A percentile compares a stretch with the other conserved stretches of the same genome.
These are phyloP conservation scores for Amorphotheca resinae DNA, from an alignment of 495 filamentous ascomycete species.

Conservation along the genomic window DNA sequence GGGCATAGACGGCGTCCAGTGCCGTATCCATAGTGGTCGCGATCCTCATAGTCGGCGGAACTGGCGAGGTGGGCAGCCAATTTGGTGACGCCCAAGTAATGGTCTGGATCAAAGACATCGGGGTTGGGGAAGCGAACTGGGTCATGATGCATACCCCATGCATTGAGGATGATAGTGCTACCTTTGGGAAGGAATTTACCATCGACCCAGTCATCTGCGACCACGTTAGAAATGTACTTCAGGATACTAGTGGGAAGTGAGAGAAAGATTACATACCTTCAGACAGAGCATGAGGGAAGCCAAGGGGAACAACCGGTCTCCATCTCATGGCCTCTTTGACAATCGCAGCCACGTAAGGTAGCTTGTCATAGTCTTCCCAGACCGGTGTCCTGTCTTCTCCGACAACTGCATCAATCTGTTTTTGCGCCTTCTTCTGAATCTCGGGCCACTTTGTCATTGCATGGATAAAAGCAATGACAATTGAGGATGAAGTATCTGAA, in stretches of 20 bases:
- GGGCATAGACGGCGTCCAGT: conserved; percentile 44
- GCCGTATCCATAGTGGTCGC: conserved; percentile 34
- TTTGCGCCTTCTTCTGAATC: conserved; percentile 36
- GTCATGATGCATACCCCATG: conserved; percentile 24
- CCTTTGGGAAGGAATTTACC: conserved; percentile 32
- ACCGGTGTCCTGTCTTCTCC: conserved; percentile 32
- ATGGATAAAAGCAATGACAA: conserved; percentile 45
- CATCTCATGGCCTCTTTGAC: conserved; percentile 50
- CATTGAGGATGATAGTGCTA: conserved; percentile 31
- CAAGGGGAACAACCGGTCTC: conserved; percentile 40
- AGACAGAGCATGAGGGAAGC: neutral
- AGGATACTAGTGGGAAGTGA: neutral
- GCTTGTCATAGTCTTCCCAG: conserved; percentile 32
- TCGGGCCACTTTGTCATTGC: conserved; percentile 42
- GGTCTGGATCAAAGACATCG: conserved; percentile 28
- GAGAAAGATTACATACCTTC: conserved; percentile 4
- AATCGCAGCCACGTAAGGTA: conserved; percentile 38
- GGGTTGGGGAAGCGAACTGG: conserved; percentile 26
- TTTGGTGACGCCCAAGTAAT: conserved; percentile 25
- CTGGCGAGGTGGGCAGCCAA: conserved; percentile 24
- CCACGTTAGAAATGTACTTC: too few species aligned
- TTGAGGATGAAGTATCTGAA: conserved; percentile 40
- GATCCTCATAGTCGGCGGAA: conserved; percentile 21
- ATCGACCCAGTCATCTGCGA: conserved; percentile 29
- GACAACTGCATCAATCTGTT: conserved; percentile 41